Conservation (phyloP, 163 green algal genomes). For the Coccomyxa subellipsoidea region DNA sequence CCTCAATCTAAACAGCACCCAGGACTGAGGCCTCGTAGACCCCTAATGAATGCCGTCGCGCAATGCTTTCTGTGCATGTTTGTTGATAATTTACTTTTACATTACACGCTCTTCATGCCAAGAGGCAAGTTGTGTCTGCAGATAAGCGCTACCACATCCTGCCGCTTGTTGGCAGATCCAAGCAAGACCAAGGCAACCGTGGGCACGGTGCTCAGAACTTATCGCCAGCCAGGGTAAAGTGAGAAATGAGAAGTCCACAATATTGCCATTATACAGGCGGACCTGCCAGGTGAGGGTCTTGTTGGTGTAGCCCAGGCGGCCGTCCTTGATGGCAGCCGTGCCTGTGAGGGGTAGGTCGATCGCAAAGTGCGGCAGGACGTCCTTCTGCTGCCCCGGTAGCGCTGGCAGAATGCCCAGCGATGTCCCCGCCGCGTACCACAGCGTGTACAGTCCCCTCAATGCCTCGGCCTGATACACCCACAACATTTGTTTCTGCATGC, state of each 20-base stretch:
- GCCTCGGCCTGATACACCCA: background rate
- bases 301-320: slow-evolving; percentile 5
- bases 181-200: too few relatives aligned
- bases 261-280: too few relatives aligned
- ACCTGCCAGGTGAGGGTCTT: slow-evolving; percentile 4
- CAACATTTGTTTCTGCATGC: background rate
- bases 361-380: background rate
- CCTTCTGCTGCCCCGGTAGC: background rate
- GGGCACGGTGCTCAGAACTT: too few relatives aligned
- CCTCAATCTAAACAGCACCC: background rate
- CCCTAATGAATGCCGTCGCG: background rate
- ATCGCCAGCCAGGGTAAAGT: too few relatives aligned
- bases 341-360: background rate
- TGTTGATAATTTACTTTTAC: too few relatives aligned
- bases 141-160: too few relatives aligned
- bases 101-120: too few relatives aligned
- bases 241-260: too few relatives aligned
- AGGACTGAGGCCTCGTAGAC: too few relatives aligned
- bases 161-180: too few relatives aligned
- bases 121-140: too few relatives aligned
- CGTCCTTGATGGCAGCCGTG: background rate
- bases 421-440: background rate
- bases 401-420: background rate
- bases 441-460: background rate
- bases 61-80: too few relatives aligned